A percentile compares a stretch with the other conserved stretches of the same genome.
Conservation (phyloP, 441 rosid species). For the Erodium moschatum region DNA sequence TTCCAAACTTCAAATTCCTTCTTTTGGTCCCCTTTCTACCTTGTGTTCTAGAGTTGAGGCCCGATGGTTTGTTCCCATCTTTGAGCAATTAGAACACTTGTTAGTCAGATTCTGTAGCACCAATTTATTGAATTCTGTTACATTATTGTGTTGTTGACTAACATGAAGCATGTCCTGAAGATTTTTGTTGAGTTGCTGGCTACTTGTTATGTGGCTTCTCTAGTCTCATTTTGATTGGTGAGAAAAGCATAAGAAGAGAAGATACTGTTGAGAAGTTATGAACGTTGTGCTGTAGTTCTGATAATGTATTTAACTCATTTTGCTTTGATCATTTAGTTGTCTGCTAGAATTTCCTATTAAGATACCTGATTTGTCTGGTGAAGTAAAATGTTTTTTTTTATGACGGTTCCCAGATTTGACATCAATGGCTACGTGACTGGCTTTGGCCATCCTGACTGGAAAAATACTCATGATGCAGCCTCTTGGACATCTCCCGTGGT, state of each 20-base stretch:
- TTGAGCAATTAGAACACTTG: neutral
- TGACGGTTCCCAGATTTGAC: conserved; percentile 52
- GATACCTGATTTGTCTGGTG: no score
- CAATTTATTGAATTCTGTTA: neutral
- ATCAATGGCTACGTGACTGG: conserved; percentile 75
- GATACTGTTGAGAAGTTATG: neutral
- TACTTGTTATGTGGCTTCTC: neutral
- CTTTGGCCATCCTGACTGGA: conserved; percentile 96
- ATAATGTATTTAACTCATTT: neutral
- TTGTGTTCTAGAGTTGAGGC: neutral
- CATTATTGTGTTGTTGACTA: neutral
- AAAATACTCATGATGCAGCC: conserved; percentile 59
- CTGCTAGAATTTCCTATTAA: no score
- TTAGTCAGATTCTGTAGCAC: neutral
- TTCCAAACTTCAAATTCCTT: neutral
- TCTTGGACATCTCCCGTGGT: conserved; percentile 58
- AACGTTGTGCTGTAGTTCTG: neutral
- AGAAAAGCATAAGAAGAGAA: neutral
- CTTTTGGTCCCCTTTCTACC: neutral
- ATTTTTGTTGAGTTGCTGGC: neutral
- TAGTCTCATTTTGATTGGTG: neutral
- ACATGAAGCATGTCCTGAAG: neutral
- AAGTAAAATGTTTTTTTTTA: neutral
- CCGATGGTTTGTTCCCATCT: neutral
- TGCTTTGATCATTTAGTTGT: neutral